Evolutionary conservation across 2,329 filamentous ascomycete species (phyloP).

Genomic region (Aspergillus sojae): DNA sequence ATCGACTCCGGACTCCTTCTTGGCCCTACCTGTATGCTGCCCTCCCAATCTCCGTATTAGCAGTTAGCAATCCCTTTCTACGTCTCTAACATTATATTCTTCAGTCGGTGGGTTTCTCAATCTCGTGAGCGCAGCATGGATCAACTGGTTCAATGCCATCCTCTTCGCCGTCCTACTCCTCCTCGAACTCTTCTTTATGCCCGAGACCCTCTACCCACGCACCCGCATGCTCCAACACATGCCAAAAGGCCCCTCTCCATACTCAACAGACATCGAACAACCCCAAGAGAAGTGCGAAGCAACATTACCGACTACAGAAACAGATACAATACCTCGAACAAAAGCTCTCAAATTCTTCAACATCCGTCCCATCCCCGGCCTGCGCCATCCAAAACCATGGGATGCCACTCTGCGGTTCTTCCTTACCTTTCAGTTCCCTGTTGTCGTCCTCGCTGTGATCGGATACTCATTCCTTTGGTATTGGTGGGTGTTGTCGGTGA

Average conservation of each 20-base stretch:
- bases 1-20: slow-evolving; percentile 56
- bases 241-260: slow-evolving; percentile 20
- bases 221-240: slow-evolving; percentile 49
- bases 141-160: slow-evolving; percentile 59
- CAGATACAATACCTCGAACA: slow-evolving; percentile 38
- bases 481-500: slow-evolving; percentile 59
- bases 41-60: neutral
- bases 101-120: slow-evolving; percentile 56
- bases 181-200: slow-evolving; percentile 54
- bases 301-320: slow-evolving; percentile 2
- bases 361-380: slow-evolving; percentile 50
- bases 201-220: slow-evolving; percentile 61
- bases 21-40: slow-evolving; percentile 48
- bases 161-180: slow-evolving; percentile 53
- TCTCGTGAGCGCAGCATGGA: slow-evolving; percentile 53
- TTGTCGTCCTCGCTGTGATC: slow-evolving; percentile 50
- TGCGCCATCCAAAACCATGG: slow-evolving; percentile 55
- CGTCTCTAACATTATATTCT: too few relatives aligned
- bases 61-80: too few relatives aligned
- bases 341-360: slow-evolving; percentile 51
- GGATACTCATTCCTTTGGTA: slow-evolving; percentile 59
- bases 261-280: slow-evolving; percentile 31
- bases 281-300: neutral
- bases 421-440: slow-evolving; percentile 51
- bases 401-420: slow-evolving; percentile 51